phyloP scores from a whole-genome alignment of 1,139 yeast species.

The Lodderomyces parapsilosis region DNA sequence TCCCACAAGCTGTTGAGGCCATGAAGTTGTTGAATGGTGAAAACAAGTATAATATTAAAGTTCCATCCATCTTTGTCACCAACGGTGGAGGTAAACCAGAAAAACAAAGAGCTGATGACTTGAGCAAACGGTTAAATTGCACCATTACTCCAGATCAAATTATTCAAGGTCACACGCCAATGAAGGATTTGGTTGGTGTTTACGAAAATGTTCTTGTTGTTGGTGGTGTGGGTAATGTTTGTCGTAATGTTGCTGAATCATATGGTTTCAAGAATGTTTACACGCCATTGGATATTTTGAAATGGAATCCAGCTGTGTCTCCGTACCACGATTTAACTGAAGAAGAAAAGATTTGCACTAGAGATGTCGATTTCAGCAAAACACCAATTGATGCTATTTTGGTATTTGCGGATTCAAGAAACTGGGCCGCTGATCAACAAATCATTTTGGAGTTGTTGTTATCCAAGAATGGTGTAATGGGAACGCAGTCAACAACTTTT shows the following conservation, averaged over 20 bases:
- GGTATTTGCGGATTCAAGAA: slow-evolving; percentile 81
- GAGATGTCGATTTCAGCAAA: slow-evolving; percentile 65
- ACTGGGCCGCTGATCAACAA: slow-evolving; percentile 91
- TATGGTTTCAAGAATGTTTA: slow-evolving; percentile 76
- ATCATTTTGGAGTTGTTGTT: slow-evolving; percentile 74
- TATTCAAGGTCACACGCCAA: slow-evolving; percentile 88
- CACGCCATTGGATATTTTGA: slow-evolving; percentile 76
- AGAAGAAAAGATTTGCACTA: slow-evolving; percentile 58
- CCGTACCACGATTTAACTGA: slow-evolving; percentile 77
- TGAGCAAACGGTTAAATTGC: slow-evolving; percentile 57
- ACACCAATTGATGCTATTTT: slow-evolving; percentile 65
- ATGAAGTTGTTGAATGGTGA: slow-evolving; percentile 69
- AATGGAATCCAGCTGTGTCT: slow-evolving; percentile 83
- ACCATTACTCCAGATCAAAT: slow-evolving; percentile 72
- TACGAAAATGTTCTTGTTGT: slow-evolving; percentile 75
- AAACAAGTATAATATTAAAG: slow-evolving; percentile 73
- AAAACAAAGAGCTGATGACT: slow-evolving; percentile 64
- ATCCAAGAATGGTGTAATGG: slow-evolving; percentile 79
- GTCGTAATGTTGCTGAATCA: slow-evolving; percentile 73
- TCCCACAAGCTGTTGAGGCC: slow-evolving; percentile 75
- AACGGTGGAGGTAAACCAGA: slow-evolving; percentile 90
- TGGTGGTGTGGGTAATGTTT: slow-evolving; percentile 83
- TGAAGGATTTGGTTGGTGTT: slow-evolving; percentile 68
- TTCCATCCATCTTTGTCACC: slow-evolving; percentile 84
- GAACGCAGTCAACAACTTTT: slow-evolving; percentile 65